phyloP scores from a whole-genome alignment of 768 basidiomycete genomes.

The Naganishia vishniacii region DNA sequence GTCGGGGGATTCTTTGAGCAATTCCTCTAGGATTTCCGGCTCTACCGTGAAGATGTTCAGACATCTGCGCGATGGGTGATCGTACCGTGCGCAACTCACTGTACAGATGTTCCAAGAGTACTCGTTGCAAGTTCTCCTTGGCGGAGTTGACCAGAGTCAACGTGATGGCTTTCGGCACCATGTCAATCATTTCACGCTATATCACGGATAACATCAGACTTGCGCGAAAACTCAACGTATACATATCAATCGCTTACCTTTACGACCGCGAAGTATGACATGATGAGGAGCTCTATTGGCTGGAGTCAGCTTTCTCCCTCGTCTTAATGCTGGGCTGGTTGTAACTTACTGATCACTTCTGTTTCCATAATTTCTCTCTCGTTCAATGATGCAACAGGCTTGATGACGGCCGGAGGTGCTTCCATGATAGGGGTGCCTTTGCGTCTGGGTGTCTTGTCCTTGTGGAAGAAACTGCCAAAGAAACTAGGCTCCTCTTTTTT shows the following conservation, averaged over 20 bases:
- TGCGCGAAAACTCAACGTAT: background rate
- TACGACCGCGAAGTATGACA: constrained; percentile 95
- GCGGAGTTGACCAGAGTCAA: constrained; percentile 84
- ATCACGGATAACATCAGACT: background rate
- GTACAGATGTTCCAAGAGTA: constrained; percentile 91
- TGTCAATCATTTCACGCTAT: constrained; percentile 84
- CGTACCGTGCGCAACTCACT: constrained; percentile 42
- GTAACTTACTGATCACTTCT: constrained; percentile 88
- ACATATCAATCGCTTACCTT: constrained; percentile 58
- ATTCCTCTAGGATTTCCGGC: constrained; percentile 86
- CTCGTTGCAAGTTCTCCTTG: constrained; percentile 90
- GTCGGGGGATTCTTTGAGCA: constrained; percentile 65
- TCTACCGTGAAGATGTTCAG: constrained; percentile 44
- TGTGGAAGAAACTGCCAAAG: constrained; percentile 91
- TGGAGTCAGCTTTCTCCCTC: background rate
- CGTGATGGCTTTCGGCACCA: constrained; percentile 94
- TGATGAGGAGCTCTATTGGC: constrained; percentile 76
- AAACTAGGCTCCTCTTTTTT: constrained; percentile 88
- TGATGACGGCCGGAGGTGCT: constrained; percentile 78
- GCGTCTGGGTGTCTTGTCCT: constrained; percentile 46
- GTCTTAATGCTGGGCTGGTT: too few species aligned
- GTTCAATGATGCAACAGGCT: constrained; percentile 81
- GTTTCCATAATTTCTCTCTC: constrained; percentile 98
- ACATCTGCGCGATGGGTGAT: background rate
- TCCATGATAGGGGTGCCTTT: constrained; percentile 53